Base-by-base conservation (phyloP, 345 rosid genomes). In the Populus nigra region DNA sequence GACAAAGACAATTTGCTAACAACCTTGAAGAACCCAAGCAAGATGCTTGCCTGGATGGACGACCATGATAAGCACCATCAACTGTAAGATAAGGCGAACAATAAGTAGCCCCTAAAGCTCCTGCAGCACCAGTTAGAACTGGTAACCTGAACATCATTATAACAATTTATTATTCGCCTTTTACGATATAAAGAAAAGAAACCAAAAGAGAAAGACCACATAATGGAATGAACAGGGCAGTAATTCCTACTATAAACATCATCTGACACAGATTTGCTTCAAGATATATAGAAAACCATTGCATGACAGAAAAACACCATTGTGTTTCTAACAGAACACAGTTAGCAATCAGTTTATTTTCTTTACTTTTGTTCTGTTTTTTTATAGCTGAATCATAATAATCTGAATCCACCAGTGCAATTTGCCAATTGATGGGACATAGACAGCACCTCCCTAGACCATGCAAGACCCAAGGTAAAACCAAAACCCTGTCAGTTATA, bases 81-180 rank as follows among this genome's bases (percentile, higher is more conserved):
- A 88, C 87, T 69, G 91, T 68, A 71, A 92, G 80, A 81, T 91
- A 93, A 49, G 97, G 94, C 18, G 98, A 71, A 86, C 94, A 88
- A 84, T 93, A 91, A 17, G 93, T 38, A 38, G 90, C 88, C 67
- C 96, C 96, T 75, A 95, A 82, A 70, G 93, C 90, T 82, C 98
- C 97, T 0, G 92, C 88, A 41, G 97, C 91, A 78, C 97, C 92
- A 33, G 98, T 80, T 66, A 95, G 79, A 86, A 96, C 87, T 50
- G 98, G 99, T 75, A 93, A 82, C 99, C 99, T 94, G 83, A 73
- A 80, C 80, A 84, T 65, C 73, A 82, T 12, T 57, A 69, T 67
- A 76, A 76, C 62, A 45, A 50, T 47, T 73, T 29, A 73, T 45
- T 18, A 47, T 13, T 31, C 45, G 12, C 10, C 27, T 22, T n/a